Base-by-base conservation (phyloP, 148 eudicot genomes). In the Silene uniflora region DNA sequence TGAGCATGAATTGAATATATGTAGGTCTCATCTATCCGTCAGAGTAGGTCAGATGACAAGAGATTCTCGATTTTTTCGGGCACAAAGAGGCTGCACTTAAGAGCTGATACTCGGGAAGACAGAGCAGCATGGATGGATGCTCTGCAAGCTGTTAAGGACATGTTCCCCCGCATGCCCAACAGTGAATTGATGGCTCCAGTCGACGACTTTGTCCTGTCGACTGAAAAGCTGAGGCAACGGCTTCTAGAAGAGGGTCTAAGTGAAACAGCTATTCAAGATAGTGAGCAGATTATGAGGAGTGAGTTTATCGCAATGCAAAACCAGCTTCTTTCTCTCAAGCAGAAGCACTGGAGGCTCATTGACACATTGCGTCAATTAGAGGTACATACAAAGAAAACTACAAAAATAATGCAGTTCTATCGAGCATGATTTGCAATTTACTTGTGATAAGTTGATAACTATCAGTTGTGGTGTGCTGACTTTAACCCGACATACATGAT, bases 11-110 rank as follows among this genome's bases (percentile, higher is more conserved):
- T 67, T 22, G 35, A 32, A 32, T 32, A 32, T 32, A 32, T 32
- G 24, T 78, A 92, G 97, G 91, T 92, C 76, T 86, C 98, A 69
- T 82, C 98, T 2, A 87, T 91, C 10, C 86, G 96, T 25, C 91
- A 88, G 87, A 91, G 98, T 82, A 83, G 87, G 77, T 91, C 98
- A 67, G 97, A 93, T 87, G 98, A 93, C 83, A 89, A 85, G 81
- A 93, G 91, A 71, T 93, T 93, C 84, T 93, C 89, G 7, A 91
- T 93, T 52, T 93, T 87, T 76, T 91, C 98, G 19, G 98, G 97
- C 54, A 93, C 97, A 35, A 93, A 91, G 84, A 91, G 88, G 85
- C 86, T 93, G 83, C 98, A 91, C 79, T 76, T 93, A 75, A 88
- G 94, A 75, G 91, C 98, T 17, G 97, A 93, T 35, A 84, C 89